Percentiles rank a stretch among this genome's conserved stretches.
phyloP scores from a whole-genome alignment of 2,329 filamentous ascomycete species.

The Diaporthe citrichinensis region DNA sequence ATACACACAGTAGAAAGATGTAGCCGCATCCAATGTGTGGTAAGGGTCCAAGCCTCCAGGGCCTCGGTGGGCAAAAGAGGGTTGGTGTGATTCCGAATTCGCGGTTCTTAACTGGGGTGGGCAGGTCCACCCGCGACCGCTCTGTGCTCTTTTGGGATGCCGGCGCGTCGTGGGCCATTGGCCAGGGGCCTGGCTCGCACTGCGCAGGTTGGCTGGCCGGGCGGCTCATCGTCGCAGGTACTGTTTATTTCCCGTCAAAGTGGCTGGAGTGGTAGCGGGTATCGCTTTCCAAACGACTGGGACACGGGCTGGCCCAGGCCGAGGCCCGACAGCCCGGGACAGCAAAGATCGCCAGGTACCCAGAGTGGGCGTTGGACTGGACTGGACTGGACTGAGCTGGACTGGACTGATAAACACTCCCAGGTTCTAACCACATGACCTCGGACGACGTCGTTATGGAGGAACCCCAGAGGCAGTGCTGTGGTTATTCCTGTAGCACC shows the following conservation, averaged over 20 bases:
- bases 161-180: slow-evolving; percentile 3
- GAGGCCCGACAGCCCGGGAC: slow-evolving; percentile 29
- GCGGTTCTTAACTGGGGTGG: slow-evolving; percentile 11
- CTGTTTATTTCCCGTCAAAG: slow-evolving; percentile 1
- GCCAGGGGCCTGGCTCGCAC: slow-evolving; percentile 8
- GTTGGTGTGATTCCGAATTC: slow-evolving; percentile 18
- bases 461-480: neutral
- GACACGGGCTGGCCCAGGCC: slow-evolving; percentile 22
- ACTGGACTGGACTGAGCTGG: neutral
- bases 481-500: slow-evolving; percentile 11
- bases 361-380: neutral
- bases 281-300: slow-evolving; percentile 28
- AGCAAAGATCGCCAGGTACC: slow-evolving; percentile 27
- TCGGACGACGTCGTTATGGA: neutral
- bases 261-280: slow-evolving; percentile 20
- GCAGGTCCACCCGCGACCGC: slow-evolving; percentile 9
- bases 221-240: neutral
- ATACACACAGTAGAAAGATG: neutral
- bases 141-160: slow-evolving; percentile 22
- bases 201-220: slow-evolving; percentile 1
- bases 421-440: neutral
- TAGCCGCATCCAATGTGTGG: neutral
- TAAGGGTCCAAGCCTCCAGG: slow-evolving; percentile 5
- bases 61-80: slow-evolving; percentile 11
- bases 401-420: neutral